Evolutionary conservation across 1,284 basidiomycete species (phyloP).

Genomic region (Gastroboletus turbinatus): DNA sequence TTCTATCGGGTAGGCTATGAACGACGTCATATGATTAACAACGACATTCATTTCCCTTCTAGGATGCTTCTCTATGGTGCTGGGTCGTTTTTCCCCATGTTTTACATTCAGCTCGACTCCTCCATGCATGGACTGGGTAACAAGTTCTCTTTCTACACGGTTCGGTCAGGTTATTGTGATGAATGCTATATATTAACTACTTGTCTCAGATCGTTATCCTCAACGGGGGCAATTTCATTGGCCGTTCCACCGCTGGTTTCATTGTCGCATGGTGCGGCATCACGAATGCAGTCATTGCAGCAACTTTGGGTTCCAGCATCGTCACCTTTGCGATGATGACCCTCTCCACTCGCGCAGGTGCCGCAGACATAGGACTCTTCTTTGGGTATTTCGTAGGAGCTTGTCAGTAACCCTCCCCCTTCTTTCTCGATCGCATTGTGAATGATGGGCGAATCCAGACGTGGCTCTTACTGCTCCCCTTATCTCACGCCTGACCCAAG

Average conservation of each 20-base stretch:
- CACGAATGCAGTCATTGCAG: conserved; percentile 16
- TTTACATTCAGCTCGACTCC: conserved; percentile 34
- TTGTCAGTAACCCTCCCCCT: background rate
- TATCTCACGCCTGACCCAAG: conserved; percentile 31
- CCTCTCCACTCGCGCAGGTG: conserved; percentile 19
- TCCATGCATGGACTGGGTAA: conserved; percentile 19
- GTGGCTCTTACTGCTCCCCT: conserved; percentile 37
- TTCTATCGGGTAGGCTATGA: conserved; percentile 23
- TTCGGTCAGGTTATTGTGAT: conserved; percentile 1
- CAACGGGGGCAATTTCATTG: conserved; percentile 30
- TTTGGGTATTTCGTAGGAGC: conserved; percentile 35
- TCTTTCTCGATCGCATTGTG: background rate
- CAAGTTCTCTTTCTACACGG: conserved; percentile 33
- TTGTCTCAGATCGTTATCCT: conserved; percentile 30
- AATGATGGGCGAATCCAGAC: conserved; percentile 20
- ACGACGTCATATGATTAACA: background rate
- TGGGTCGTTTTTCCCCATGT: conserved; percentile 33
- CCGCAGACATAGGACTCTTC: conserved; percentile 20
- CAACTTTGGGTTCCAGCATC: conserved; percentile 17
- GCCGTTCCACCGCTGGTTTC: conserved; percentile 26
- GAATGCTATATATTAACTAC: background rate
- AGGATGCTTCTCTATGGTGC: conserved; percentile 26
- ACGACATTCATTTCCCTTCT: background rate
- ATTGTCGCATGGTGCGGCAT: conserved; percentile 21
- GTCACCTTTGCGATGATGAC: conserved; percentile 30